These are phyloP conservation scores for Brassica juncea DNA, from an alignment of 345 rosid genomes.

Conservation along the genomic window DNA sequence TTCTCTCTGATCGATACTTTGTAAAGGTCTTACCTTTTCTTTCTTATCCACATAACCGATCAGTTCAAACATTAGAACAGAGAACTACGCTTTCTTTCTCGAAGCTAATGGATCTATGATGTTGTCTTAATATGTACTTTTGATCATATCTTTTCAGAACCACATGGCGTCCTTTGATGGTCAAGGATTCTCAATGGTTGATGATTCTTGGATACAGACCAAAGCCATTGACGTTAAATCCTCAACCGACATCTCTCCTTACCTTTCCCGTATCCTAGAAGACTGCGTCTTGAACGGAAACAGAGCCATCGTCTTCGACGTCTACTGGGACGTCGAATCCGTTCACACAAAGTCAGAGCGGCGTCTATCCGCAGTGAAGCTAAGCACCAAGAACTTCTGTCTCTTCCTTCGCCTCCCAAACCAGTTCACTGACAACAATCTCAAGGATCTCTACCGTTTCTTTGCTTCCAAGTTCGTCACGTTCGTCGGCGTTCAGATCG, in stretches of 20 bases:
- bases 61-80: neutral
- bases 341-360: constrained; percentile 13
- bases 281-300: constrained; percentile 37
- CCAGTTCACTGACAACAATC: constrained; percentile 15
- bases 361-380: constrained; percentile 35
- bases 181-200: constrained; percentile 35
- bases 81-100: neutral
- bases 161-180: constrained; percentile 39
- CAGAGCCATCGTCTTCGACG: constrained; percentile 33
- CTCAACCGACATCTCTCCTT: constrained; percentile 39
- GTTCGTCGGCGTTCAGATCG: constrained; percentile 33
- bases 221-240: constrained; percentile 38
- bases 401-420: constrained; percentile 39
- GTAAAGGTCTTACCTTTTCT: constrained; percentile 6
- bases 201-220: constrained; percentile 29
- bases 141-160: neutral
- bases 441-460: constrained; percentile 41
- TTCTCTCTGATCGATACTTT: constrained; percentile 7
- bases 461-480: constrained; percentile 44
- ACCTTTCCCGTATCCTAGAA: constrained; percentile 38
- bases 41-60: neutral
- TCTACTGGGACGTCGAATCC: constrained; percentile 32
- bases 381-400: constrained; percentile 36
- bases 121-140: neutral
- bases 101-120: neutral